Percentiles rank a stretch among this genome's conserved stretches.
These are phyloP conservation scores for Scolecobasidium constrictum DNA, from an alignment of 2,329 filamentous ascomycete species.

Conservation along the genomic window DNA sequence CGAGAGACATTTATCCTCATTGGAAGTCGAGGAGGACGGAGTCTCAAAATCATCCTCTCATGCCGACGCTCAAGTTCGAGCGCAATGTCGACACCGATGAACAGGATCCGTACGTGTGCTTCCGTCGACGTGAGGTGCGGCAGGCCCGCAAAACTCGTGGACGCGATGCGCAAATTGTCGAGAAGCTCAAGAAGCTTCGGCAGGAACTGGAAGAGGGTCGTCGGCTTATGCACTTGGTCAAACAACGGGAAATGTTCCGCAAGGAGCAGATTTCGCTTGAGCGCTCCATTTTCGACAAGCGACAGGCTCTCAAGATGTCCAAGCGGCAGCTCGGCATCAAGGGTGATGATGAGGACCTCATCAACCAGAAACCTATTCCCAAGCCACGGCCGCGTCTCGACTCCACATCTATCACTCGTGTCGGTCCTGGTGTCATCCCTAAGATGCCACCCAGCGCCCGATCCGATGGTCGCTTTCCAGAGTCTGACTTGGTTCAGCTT, in stretches of 20 bases:
- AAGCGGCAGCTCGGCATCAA: constrained; percentile 86
- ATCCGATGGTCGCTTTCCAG: constrained; percentile 55
- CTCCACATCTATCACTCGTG: constrained; percentile 47
- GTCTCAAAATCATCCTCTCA: constrained; percentile 59
- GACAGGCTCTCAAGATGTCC: constrained; percentile 71
- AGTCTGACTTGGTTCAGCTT: constrained; percentile 68
- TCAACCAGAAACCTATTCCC: constrained; percentile 49
- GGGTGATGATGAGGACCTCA: constrained; percentile 80
- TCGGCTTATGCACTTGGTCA: constrained; percentile 65
- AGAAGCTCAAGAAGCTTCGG: constrained; percentile 85
- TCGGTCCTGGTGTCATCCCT: constrained; percentile 42
- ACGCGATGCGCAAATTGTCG: constrained; percentile 84
- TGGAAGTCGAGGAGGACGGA: constrained; percentile 27
- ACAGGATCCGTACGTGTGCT: constrained; percentile 94
- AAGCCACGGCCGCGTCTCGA: constrained; percentile 44
- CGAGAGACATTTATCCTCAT: constrained; percentile 10
- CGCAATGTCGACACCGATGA: constrained; percentile 91
- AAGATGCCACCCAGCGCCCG: constrained; percentile 36
- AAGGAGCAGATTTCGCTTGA: constrained; percentile 67
- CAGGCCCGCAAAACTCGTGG: constrained; percentile 91
- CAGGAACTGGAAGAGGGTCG: constrained; percentile 85
- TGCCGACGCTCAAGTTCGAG: constrained; percentile 82
- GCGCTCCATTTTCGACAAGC: constrained; percentile 70
- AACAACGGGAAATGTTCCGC: constrained; percentile 69
- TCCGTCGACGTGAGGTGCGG: constrained; percentile 85